Conservation (phyloP, 768 basidiomycete genomes). For the Collybia mongolica region DNA sequence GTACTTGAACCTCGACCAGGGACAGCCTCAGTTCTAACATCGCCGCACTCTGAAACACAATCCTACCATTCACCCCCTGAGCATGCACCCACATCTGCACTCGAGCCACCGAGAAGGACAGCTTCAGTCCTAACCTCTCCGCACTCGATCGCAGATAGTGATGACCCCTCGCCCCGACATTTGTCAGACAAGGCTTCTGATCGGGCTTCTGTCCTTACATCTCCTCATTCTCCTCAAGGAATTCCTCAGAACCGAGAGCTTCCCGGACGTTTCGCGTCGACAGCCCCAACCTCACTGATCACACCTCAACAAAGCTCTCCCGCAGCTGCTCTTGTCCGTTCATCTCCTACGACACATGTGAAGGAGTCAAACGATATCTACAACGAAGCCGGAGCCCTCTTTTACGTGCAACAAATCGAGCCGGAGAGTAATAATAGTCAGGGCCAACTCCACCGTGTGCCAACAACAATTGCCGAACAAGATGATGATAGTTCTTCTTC, state of each 20-base stretch:
- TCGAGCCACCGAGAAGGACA: not conserved
- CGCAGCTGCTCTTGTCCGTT: constrained; percentile 7
- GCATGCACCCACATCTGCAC: not conserved
- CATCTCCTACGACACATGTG: not conserved
- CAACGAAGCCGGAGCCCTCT: constrained; percentile 63
- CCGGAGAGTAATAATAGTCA: constrained; percentile 14
- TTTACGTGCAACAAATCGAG: constrained; percentile 65
- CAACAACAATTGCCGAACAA: constrained; percentile 43
- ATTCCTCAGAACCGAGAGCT: constrained; percentile 12
- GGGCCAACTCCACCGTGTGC: constrained; percentile 32
- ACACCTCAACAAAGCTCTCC: constrained; percentile 14
- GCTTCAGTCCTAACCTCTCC: constrained; percentile 33
- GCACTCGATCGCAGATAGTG: constrained; percentile 17
- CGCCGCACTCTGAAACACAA: not conserved
- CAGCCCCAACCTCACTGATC: constrained; percentile 16
- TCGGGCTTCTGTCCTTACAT: constrained; percentile 29
- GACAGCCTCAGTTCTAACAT: constrained; percentile 1
- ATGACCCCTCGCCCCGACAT: constrained; percentile 6
- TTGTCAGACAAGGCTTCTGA: constrained; percentile 9
- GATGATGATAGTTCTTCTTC: constrained; percentile 33
- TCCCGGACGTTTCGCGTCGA: constrained; percentile 8
- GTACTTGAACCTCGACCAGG: not conserved
- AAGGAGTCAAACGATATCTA: constrained; percentile 34
- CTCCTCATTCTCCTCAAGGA: constrained; percentile 33
- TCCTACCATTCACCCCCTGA: not conserved